These are phyloP conservation scores for Coprinellus aureogranulatus DNA, from an alignment of 768 basidiomycete genomes.

Conservation along the genomic window DNA sequence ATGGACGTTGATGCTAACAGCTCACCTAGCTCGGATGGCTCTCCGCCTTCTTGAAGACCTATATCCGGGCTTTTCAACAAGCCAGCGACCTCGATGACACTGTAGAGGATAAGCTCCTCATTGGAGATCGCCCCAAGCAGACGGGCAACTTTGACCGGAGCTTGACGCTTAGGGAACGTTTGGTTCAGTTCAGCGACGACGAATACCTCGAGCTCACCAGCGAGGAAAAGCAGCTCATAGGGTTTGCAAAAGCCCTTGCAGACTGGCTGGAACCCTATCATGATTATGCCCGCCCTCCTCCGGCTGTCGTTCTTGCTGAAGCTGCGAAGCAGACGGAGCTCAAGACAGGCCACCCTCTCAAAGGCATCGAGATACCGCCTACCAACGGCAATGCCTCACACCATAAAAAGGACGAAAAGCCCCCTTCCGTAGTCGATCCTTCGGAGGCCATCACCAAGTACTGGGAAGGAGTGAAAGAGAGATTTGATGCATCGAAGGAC, in stretches of 20 bases:
- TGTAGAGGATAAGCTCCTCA: slow-evolving; percentile 77
- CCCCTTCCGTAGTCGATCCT: slow-evolving; percentile 61
- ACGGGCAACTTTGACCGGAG: slow-evolving; percentile 47
- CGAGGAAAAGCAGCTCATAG: slow-evolving; percentile 57
- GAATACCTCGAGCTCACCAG: slow-evolving; percentile 60
- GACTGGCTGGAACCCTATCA: slow-evolving; percentile 81
- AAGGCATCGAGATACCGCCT: slow-evolving; percentile 56
- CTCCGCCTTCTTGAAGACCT: slow-evolving; percentile 66
- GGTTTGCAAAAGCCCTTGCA: slow-evolving; percentile 60
- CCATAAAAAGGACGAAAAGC: slow-evolving; percentile 69
- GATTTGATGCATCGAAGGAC: slow-evolving; percentile 46
- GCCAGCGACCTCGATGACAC: slow-evolving; percentile 78
- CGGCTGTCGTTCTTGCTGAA: slow-evolving; percentile 68
- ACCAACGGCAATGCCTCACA: slow-evolving; percentile 44
- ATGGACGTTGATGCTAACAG: too few relatives aligned
- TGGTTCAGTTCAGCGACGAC: slow-evolving; percentile 46
- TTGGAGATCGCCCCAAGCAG: slow-evolving; percentile 77
- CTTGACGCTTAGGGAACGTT: slow-evolving; percentile 56
- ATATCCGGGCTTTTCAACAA: slow-evolving; percentile 74
- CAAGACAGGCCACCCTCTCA: slow-evolving; percentile 67
- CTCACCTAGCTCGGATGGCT: slow-evolving; percentile 66
- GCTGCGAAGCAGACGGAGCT: slow-evolving; percentile 69
- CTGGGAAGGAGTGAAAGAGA: slow-evolving; percentile 61
- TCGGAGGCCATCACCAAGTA: slow-evolving; percentile 52
- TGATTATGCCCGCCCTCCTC: slow-evolving; percentile 67